Evolutionary conservation across 208 protist species (phyloP).

Genomic region (Polymyxa betae): DNA sequence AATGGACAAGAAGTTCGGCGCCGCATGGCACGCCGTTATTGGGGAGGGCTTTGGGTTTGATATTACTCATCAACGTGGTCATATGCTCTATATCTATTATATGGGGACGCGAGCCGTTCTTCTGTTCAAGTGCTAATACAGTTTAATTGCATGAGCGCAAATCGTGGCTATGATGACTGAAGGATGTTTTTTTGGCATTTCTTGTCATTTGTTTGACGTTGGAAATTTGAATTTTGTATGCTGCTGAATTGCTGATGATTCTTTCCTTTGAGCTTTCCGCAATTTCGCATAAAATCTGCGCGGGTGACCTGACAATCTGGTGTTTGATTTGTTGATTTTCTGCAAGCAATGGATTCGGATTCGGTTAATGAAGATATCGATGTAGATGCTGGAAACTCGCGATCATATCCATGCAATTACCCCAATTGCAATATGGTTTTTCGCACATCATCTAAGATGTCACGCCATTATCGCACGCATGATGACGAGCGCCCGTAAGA

Average conservation of each 20-base stretch:
- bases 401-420: neutral
- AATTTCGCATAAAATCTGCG: no score
- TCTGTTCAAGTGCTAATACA: conserved; percentile 84
- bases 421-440: conserved; percentile 8
- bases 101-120: conserved; percentile 84
- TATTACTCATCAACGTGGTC: conserved; percentile 87
- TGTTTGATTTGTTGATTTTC: no score
- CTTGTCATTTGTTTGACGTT: no score
- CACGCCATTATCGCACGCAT: neutral
- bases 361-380: neutral
- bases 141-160: no score
- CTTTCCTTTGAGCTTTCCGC: no score
- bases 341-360: no score
- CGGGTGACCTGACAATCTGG: no score
- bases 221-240: no score
- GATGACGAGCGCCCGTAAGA: conserved; percentile 10
- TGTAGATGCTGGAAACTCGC: neutral
- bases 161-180: no score
- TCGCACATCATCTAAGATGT: neutral
- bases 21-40: conserved; percentile 88
- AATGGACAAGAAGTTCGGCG: conserved; percentile 92
- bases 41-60: conserved; percentile 91
- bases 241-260: no score
- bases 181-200: no score
- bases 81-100: conserved; percentile 91